Evolutionary conservation across 2,329 filamentous ascomycete species (phyloP).

Genomic region (Colletotrichum australisinense): DNA sequence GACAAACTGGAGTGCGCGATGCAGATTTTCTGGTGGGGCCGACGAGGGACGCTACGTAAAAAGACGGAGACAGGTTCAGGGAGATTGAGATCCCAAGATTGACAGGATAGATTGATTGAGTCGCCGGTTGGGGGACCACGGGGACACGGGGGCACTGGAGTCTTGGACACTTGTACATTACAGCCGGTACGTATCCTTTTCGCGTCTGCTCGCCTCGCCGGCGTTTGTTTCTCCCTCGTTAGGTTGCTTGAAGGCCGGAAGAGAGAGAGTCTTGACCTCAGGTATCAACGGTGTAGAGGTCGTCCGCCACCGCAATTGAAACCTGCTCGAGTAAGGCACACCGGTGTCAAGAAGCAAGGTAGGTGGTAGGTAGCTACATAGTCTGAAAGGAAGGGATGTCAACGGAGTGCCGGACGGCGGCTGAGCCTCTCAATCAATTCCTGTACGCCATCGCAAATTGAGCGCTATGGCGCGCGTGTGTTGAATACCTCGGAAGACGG

Average conservation of each 20-base stretch:
- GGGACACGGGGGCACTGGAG: background rate
- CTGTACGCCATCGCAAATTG: constrained; percentile 2
- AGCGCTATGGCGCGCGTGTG: constrained; percentile 19
- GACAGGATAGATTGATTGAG: constrained; percentile 31
- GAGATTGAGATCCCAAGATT: constrained; percentile 25
- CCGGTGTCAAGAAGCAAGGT: background rate
- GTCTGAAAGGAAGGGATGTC: background rate
- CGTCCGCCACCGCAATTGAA: constrained; percentile 11
- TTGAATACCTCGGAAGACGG: constrained; percentile 11
- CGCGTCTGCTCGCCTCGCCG: constrained; percentile 8
- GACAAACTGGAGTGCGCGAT: constrained; percentile 14
- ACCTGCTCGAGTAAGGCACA: constrained; percentile 3
- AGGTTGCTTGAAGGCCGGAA: background rate
- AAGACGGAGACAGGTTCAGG: constrained; percentile 12
- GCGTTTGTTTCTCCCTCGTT: constrained; percentile 20
- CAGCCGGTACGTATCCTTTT: constrained; percentile 9
- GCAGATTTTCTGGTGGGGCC: constrained; percentile 31
- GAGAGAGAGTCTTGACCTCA: constrained; percentile 9
- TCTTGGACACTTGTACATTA: background rate
- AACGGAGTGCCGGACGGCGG: constrained; percentile 22
- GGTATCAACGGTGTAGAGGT: constrained; percentile 21
- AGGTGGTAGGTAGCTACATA: background rate
- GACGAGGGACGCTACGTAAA: constrained; percentile 2
- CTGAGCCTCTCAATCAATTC: constrained; percentile 29
- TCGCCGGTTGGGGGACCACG: constrained; percentile 11